These are phyloP conservation scores for Botryotinia globosa DNA, from an alignment of 2,329 filamentous ascomycete species.

Conservation along the genomic window DNA sequence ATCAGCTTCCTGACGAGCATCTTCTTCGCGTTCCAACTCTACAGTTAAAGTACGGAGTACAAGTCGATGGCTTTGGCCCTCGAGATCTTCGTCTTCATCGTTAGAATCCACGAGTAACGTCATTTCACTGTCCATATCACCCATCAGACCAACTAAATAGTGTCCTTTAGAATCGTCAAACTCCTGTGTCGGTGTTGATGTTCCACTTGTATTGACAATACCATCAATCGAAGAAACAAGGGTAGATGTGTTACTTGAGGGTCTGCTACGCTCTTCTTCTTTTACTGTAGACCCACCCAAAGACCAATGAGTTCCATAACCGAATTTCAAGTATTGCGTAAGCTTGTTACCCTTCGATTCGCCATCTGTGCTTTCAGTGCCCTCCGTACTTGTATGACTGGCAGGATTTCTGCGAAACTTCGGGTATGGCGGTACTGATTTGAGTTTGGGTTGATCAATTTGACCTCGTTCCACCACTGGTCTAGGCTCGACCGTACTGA, in stretches of 20 bases:
- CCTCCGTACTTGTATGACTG: constrained; percentile 25
- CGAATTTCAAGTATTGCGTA: constrained; percentile 63
- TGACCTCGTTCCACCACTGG: neutral
- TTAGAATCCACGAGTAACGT: constrained; percentile 16
- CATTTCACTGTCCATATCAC: constrained; percentile 54
- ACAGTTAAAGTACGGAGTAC: constrained; percentile 65
- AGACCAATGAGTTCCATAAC: constrained; percentile 66
- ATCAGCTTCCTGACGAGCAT: constrained; percentile 45
- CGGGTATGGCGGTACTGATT: constrained; percentile 16
- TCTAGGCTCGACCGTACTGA: neutral
- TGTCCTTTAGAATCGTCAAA: constrained; percentile 42
- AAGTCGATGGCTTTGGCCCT: constrained; percentile 51
- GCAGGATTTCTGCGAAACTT: constrained; percentile 22
- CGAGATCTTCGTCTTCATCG: constrained; percentile 10
- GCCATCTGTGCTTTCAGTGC: constrained; percentile 26
- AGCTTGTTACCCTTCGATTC: constrained; percentile 43
- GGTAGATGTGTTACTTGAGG: neutral
- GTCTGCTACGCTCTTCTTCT: constrained; percentile 17
- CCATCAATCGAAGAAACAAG: neutral
- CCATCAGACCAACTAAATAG: constrained; percentile 68
- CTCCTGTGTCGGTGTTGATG: neutral
- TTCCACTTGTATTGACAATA: constrained; percentile 1
- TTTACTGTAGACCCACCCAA: constrained; percentile 40
- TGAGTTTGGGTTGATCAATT: constrained; percentile 9
- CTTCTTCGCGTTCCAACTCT: constrained; percentile 51